Percentiles rank a stretch among this genome's conserved stretches.
phyloP scores from a whole-genome alignment of 2,329 filamentous ascomycete species.

The Myriosclerotinia curreyana region DNA sequence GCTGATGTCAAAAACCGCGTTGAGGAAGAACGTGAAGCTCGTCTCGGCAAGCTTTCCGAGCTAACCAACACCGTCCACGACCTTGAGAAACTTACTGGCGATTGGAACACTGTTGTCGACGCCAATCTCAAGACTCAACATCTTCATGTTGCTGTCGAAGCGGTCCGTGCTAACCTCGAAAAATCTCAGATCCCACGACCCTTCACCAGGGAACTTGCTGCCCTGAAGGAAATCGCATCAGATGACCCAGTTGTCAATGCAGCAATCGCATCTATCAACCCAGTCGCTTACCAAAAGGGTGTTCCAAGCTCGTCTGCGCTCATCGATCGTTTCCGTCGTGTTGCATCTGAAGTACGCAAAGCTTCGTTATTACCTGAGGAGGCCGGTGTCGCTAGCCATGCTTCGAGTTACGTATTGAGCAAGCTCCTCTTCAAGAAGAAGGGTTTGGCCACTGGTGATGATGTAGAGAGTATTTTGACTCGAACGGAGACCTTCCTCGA shows the following conservation, averaged over 20 bases:
- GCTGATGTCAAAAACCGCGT: constrained; percentile 75
- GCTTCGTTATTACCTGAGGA: constrained; percentile 88
- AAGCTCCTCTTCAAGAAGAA: constrained; percentile 97
- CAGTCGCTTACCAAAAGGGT: constrained; percentile 86
- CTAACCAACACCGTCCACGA: constrained; percentile 75
- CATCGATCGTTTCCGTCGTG: constrained; percentile 92
- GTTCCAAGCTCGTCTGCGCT: constrained; percentile 80
- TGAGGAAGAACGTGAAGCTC: constrained; percentile 81
- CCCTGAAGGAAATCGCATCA: constrained; percentile 85
- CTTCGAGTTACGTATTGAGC: constrained; percentile 83
- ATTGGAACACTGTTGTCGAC: constrained; percentile 90
- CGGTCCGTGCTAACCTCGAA: constrained; percentile 79
- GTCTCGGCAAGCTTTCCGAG: constrained; percentile 80
- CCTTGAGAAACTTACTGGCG: constrained; percentile 80
- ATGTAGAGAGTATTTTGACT: constrained; percentile 90
- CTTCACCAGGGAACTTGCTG: constrained; percentile 89
- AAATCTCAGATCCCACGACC: constrained; percentile 71
- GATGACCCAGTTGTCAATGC: constrained; percentile 85
- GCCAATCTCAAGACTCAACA: constrained; percentile 91
- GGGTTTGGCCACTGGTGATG: constrained; percentile 75
- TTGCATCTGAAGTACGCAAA: constrained; percentile 90
- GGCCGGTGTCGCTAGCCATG: constrained; percentile 90
- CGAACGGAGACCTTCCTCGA: constrained; percentile 87
- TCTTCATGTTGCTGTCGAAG: constrained; percentile 91
- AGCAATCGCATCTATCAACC: constrained; percentile 95